Conservation (phyloP, 1,284 basidiomycete species). For the Sporisorium iseilematis-ciliati region DNA sequence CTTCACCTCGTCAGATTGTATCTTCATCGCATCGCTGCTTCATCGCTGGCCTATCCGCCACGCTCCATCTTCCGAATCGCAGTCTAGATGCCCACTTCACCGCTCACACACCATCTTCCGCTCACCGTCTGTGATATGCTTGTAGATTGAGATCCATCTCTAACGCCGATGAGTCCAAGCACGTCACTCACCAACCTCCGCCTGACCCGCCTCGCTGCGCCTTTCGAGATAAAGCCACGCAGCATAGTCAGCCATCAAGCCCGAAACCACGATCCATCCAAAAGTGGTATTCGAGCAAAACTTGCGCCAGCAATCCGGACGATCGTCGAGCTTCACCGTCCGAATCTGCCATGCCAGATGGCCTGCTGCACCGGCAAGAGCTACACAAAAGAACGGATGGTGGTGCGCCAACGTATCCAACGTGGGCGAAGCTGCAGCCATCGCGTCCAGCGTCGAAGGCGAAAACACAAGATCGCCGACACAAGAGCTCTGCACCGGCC, state of each 20-base stretch:
- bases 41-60: neutral
- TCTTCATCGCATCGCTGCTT: neutral
- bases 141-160: neutral
- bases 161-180: neutral
- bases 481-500: constrained; percentile 7
- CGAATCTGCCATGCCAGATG: constrained; percentile 87
- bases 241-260: constrained; percentile 82
- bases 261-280: constrained; percentile 89
- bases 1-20: neutral
- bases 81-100: neutral
- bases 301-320: constrained; percentile 90
- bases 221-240: constrained; percentile 42
- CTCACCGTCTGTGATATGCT: too few relatives aligned
- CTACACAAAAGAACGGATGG: constrained; percentile 80
- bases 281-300: constrained; percentile 90
- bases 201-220: neutral
- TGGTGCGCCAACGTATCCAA: constrained; percentile 34
- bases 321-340: constrained; percentile 77
- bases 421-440: constrained; percentile 15
- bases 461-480: constrained; percentile 35
- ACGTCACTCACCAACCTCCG: neutral
- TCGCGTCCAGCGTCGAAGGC: constrained; percentile 16
- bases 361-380: constrained; percentile 78
- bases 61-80: neutral
- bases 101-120: constrained; percentile 3